Conservation (phyloP, 371 early-diverging fungal genomes). For the Umbelopsis sp. region DNA sequence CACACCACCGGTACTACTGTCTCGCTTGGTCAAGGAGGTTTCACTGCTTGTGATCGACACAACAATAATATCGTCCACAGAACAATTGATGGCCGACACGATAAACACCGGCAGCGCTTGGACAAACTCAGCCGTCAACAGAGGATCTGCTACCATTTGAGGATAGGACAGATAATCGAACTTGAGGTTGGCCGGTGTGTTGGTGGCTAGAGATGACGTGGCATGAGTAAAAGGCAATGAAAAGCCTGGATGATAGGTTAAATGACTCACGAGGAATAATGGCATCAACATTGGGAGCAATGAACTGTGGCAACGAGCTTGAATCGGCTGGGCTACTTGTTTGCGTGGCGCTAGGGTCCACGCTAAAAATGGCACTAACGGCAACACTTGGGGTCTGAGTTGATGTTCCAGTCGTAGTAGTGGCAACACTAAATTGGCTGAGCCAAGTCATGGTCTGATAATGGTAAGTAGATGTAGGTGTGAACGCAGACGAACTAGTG, state of each 20-base stretch:
- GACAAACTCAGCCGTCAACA: constrained; percentile 52
- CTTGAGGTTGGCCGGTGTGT: constrained; percentile 37
- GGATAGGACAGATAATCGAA: constrained; percentile 46
- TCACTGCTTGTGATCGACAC: constrained; percentile 38
- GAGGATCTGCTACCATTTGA: constrained; percentile 48
- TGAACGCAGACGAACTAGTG: constrained; percentile 18
- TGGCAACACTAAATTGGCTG: constrained; percentile 2
- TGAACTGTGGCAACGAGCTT: constrained; percentile 38
- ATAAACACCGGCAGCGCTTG: constrained; percentile 41
- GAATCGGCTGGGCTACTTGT: constrained; percentile 9
- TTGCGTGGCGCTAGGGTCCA: not conserved
- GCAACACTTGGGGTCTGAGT: constrained; percentile 13
- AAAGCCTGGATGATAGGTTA: too few species aligned
- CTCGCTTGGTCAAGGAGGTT: constrained; percentile 20
- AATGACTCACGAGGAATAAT: constrained; percentile 41
- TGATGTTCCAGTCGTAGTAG: not conserved
- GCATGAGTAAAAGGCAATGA: too few species aligned
- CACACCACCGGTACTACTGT: constrained; percentile 26
- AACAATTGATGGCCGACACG: constrained; percentile 29
- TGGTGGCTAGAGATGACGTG: not conserved
- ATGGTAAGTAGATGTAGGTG: constrained; percentile 32
- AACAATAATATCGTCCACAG: constrained; percentile 49
- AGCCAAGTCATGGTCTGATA: constrained; percentile 33
- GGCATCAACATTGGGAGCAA: constrained; percentile 51
- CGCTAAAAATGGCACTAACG: constrained; percentile 17